A percentile compares a stretch with the other conserved stretches of the same genome.
phyloP scores from a whole-genome alignment of 2,329 filamentous ascomycete species.

The Sporothrix luriei region DNA sequence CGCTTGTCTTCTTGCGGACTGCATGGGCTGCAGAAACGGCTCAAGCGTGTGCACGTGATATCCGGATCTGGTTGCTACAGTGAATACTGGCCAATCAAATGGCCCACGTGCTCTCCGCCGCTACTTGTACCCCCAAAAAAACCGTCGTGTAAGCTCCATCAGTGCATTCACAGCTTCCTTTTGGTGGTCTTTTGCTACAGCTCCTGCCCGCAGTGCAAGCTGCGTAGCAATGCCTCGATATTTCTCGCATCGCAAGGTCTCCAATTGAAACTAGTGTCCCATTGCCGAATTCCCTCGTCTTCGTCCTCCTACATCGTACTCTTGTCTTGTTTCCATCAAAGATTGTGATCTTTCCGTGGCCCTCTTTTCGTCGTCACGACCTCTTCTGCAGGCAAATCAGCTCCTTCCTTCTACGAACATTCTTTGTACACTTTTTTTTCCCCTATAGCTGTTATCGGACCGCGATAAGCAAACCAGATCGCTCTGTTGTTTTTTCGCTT shows the following conservation, averaged over 20 bases:
- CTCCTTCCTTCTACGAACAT: neutral
- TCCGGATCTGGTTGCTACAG: neutral
- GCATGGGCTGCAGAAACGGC: neutral
- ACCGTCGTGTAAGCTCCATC: slow-evolving; percentile 1
- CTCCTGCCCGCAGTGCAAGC: neutral
- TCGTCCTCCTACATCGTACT: neutral
- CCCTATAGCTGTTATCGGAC: slow-evolving; percentile 19
- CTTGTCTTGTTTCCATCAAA: neutral
- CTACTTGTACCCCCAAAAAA: neutral
- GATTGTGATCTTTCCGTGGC: neutral
- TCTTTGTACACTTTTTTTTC: neutral
- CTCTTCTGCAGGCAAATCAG: neutral
- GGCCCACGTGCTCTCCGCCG: slow-evolving; percentile 41
- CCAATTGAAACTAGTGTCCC: slow-evolving; percentile 5
- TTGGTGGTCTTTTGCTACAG: slow-evolving; percentile 5
- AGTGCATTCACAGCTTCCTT: slow-evolving; percentile 8
- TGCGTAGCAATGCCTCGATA: neutral
- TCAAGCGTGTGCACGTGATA: slow-evolving; percentile 17
- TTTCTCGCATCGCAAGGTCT: slow-evolving; percentile 3
- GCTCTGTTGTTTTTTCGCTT: slow-evolving; percentile 13
- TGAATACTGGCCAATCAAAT: slow-evolving; percentile 39
- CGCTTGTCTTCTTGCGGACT: neutral
- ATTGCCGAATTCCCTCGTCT: slow-evolving; percentile 12
- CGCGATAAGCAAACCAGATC: slow-evolving; percentile 4
- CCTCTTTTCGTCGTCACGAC: neutral